A percentile compares a stretch with the other conserved stretches of the same genome.
These are phyloP conservation scores for Citrus trifoliata DNA, from an alignment of 345 rosid genomes.

Conservation along the genomic window DNA sequence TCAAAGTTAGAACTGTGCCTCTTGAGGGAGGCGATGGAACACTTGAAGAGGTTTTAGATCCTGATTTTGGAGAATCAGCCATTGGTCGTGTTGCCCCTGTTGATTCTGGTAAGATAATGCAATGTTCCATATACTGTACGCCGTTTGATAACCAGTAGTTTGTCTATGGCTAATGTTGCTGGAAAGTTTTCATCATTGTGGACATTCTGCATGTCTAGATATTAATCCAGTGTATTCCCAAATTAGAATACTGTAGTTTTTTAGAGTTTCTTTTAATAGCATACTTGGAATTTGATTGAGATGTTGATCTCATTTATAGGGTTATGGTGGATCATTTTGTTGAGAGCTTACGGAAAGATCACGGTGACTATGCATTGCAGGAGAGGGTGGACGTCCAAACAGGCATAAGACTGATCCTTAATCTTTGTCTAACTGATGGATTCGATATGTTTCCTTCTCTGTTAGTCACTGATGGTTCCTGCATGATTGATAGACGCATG, in stretches of 20 bases:
- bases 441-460: conserved; percentile 97
- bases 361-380: conserved; percentile 75
- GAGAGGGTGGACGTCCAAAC: conserved; percentile 98
- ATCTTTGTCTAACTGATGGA: conserved; percentile 79
- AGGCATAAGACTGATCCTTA: conserved; percentile 81
- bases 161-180: background rate
- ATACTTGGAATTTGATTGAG: conserved; percentile 5
- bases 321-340: conserved; percentile 91
- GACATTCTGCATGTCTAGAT: background rate
- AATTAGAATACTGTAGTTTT: background rate
- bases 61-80: conserved; percentile 97
- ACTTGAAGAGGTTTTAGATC: conserved; percentile 78
- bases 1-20: conserved; percentile 72
- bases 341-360: conserved; percentile 92
- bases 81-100: conserved; percentile 98
- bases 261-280: background rate
- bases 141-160: background rate
- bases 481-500: conserved; percentile 97
- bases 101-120: conserved; percentile 67
- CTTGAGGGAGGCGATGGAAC: conserved; percentile 60
- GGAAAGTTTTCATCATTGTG: background rate
- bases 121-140: background rate
- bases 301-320: conserved; percentile 31
- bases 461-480: conserved; percentile 93
- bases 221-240: background rate